A percentile compares a stretch with the other conserved stretches of the same genome.
Conservation (phyloP, 73 alveolate species). For the Uronychia binucleata region DNA sequence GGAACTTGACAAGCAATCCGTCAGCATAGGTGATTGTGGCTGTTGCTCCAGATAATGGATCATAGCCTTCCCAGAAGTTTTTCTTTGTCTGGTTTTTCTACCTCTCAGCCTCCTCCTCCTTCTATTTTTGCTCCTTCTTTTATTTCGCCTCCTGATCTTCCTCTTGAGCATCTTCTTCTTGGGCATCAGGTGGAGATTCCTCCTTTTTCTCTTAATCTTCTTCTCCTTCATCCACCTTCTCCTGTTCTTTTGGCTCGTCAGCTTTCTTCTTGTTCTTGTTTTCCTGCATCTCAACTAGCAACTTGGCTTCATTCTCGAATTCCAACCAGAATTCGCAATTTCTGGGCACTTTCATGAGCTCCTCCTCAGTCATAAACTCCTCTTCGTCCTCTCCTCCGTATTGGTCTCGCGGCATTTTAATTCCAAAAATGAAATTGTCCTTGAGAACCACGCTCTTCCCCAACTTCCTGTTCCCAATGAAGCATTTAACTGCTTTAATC, state of each 20-base stretch:
- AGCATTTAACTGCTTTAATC: slow-evolving; percentile 67
- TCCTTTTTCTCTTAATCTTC: slow-evolving; percentile 3
- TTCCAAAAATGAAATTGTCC: slow-evolving; percentile 82
- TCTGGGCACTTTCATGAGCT: background rate
- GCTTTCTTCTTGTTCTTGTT: slow-evolving; percentile 52
- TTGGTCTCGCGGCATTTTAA: slow-evolving; percentile 20
- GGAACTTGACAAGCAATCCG: slow-evolving; percentile 81
- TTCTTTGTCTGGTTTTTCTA: background rate
- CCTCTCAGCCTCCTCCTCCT: slow-evolving; percentile 51
- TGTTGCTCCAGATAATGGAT: slow-evolving; percentile 46
- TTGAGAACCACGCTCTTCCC: slow-evolving; percentile 66
- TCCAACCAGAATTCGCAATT: slow-evolving; percentile 81
- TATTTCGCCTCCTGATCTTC: background rate
- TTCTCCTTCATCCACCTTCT: background rate
- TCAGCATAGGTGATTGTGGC: slow-evolving; percentile 73
- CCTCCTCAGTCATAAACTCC: slow-evolving; percentile 16
- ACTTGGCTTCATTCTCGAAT: slow-evolving; percentile 73
- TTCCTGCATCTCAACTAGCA: slow-evolving; percentile 70
- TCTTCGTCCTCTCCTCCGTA: slow-evolving; percentile 3
- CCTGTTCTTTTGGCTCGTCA: slow-evolving; percentile 11
- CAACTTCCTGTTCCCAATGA: slow-evolving; percentile 73
- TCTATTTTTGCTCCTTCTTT: background rate
- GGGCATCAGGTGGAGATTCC: slow-evolving; percentile 5
- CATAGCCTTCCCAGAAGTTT: slow-evolving; percentile 25
- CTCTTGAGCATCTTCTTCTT: slow-evolving; percentile 5